Evolutionary conservation across 495 filamentous ascomycete genomes (phyloP).

Genomic region (Aspergillus hancockii): DNA sequence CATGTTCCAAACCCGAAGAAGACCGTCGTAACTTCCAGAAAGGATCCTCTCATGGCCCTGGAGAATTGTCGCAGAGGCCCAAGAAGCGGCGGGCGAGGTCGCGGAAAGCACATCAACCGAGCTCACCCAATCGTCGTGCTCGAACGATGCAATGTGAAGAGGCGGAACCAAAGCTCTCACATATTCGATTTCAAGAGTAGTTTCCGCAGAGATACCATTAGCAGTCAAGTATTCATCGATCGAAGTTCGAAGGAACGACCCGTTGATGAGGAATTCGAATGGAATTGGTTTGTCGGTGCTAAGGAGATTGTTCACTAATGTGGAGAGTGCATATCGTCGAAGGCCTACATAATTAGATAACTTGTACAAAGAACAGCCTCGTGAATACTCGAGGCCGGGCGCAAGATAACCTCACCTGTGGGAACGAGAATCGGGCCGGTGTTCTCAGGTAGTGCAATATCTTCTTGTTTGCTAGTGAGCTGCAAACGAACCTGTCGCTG

Average conservation of each 20-base stretch:
- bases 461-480: constrained; percentile 57
- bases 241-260: constrained; percentile 82
- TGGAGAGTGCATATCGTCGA: constrained; percentile 86
- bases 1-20: constrained; percentile 84
- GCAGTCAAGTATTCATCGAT: constrained; percentile 84
- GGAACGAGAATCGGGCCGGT: constrained; percentile 64
- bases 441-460: constrained; percentile 61
- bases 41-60: constrained; percentile 69
- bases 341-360: constrained; percentile 55
- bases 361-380: neutral
- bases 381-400: neutral
- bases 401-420: constrained; percentile 51
- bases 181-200: constrained; percentile 85
- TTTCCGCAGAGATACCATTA: constrained; percentile 86
- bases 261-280: constrained; percentile 94
- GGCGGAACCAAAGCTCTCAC: constrained; percentile 88
- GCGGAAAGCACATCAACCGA: constrained; percentile 81
- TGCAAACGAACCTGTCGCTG: constrained; percentile 62
- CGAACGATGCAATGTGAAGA: constrained; percentile 78
- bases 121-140: constrained; percentile 96
- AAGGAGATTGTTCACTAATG: constrained; percentile 90
- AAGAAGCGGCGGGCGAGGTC: constrained; percentile 61
- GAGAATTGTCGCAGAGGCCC: constrained; percentile 44
- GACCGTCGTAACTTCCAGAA: constrained; percentile 87
- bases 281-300: constrained; percentile 76